Percentiles rank a stretch among this genome's conserved stretches.
phyloP scores from a whole-genome alignment of 2,329 filamentous ascomycete species.

The Purpureocillium lavendulum region DNA sequence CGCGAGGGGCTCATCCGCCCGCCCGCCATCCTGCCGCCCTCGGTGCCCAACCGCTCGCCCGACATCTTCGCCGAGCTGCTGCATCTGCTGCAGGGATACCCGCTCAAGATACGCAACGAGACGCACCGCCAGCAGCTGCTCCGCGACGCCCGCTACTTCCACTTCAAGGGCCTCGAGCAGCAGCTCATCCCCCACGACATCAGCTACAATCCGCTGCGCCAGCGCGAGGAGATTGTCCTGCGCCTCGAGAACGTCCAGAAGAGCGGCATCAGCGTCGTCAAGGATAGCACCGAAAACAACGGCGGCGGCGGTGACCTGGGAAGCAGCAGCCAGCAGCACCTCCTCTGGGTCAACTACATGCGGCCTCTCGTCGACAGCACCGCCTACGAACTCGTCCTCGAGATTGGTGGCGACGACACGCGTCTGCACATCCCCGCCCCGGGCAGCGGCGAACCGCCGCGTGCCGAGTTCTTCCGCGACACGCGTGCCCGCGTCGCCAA shows the following conservation, averaged over 20 bases:
- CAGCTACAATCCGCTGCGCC: constrained; percentile 62
- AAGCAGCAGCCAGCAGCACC: constrained; percentile 17
- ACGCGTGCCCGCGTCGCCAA: constrained; percentile 62
- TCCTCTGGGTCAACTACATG: constrained; percentile 64
- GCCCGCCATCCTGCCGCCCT: constrained; percentile 75
- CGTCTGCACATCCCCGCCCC: constrained; percentile 37
- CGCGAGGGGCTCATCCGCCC: constrained; percentile 73
- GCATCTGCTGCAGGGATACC: constrained; percentile 76
- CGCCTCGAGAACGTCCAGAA: constrained; percentile 83
- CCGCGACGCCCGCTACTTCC: constrained; percentile 84
- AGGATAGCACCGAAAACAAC: constrained; percentile 28
- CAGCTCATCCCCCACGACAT: constrained; percentile 71
- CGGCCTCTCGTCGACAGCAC: constrained; percentile 78
- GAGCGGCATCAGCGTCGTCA: constrained; percentile 63
- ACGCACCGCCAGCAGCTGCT: constrained; percentile 70
- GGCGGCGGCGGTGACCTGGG: constrained; percentile 7
- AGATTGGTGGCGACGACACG: constrained; percentile 64
- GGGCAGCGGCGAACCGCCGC: constrained; percentile 16
- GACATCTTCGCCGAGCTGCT: constrained; percentile 78
- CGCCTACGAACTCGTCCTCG: constrained; percentile 66
- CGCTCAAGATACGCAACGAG: constrained; percentile 66
- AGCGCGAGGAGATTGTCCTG: constrained; percentile 67
- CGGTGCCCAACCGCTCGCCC: constrained; percentile 72
- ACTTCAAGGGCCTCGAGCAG: constrained; percentile 87
- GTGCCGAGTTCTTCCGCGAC: constrained; percentile 67